Percentiles rank a stretch among this genome's conserved stretches.
Evolutionary conservation across 192 early-diverging fungal species (phyloP).

Genomic region (Obelidium mucronatum): DNA sequence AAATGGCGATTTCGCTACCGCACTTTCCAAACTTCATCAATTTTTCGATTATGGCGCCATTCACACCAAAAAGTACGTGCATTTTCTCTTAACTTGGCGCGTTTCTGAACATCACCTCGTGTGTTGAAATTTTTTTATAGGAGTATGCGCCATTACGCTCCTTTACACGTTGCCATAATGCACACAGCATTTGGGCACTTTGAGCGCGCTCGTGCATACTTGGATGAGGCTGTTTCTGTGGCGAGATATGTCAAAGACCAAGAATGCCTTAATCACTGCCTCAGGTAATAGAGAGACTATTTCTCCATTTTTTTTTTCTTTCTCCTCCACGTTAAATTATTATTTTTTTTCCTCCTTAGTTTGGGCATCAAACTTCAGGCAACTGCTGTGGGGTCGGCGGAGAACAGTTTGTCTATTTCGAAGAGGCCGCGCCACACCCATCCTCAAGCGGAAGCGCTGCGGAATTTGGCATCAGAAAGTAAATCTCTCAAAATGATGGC

Average conservation of each 20-base stretch:
- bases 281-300: no score
- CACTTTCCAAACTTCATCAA: slow-evolving; percentile 10
- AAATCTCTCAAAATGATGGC: no score
- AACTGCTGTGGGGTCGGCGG: no score
- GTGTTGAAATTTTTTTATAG: no score
- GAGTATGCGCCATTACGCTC: slow-evolving; percentile 4
- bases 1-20: not conserved
- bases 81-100: not conserved
- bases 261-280: slow-evolving; percentile 7
- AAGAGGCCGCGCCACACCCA: no score
- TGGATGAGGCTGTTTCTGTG: slow-evolving; percentile 1
- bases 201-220: not conserved
- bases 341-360: no score
- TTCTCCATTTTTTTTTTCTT: no score
- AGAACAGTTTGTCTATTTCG: no score
- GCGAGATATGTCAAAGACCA: slow-evolving; percentile 4
- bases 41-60: slow-evolving; percentile 18
- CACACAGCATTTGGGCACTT: slow-evolving; percentile 1
- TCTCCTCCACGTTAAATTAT: no score
- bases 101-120: not conserved
- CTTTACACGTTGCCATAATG: not conserved
- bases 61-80: not conserved
- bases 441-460: no score
- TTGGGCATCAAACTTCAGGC: no score
- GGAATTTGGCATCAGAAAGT: no score